A percentile compares a stretch with the other conserved stretches of the same genome.
These are phyloP conservation scores for Chrysochromulina parva DNA, from an alignment of 78 protist species.

Conservation along the genomic window DNA sequence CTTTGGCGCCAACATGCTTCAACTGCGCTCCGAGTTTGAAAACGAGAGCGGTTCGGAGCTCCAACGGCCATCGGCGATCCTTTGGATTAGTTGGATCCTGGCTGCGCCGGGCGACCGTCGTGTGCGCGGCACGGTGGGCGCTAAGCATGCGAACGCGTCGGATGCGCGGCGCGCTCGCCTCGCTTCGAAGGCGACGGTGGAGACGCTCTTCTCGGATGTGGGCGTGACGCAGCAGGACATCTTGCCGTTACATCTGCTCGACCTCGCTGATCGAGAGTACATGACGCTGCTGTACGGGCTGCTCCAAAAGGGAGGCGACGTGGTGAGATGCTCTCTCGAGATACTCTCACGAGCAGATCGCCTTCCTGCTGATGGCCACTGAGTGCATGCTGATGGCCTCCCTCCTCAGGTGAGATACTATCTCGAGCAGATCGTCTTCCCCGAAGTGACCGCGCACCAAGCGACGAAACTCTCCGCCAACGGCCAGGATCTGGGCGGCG, in stretches of 20 bases:
- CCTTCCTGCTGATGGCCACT: slow-evolving; percentile 56
- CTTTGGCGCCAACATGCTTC: background rate
- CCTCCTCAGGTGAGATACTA: slow-evolving; percentile 58
- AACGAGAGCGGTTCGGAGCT: background rate
- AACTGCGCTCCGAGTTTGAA: background rate
- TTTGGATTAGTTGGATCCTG: background rate
- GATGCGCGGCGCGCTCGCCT: no score
- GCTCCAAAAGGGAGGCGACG: slow-evolving; percentile 36
- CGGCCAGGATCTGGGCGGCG: slow-evolving; percentile 69
- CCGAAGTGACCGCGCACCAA: slow-evolving; percentile 48
- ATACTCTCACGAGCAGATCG: slow-evolving; percentile 55
- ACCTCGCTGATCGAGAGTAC: slow-evolving; percentile 60
- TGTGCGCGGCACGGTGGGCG: background rate
- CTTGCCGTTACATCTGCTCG: slow-evolving; percentile 23
- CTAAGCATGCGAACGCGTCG: no score
- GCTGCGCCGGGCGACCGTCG: background rate
- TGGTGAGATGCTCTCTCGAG: background rate
- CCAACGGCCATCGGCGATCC: background rate
- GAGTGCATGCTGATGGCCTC: slow-evolving; percentile 42
- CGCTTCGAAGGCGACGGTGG: no score
- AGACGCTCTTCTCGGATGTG: no score
- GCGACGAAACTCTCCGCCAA: slow-evolving; percentile 58
- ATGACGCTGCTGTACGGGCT: slow-evolving; percentile 33
- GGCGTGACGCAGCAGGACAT: background rate
- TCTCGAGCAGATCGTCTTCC: slow-evolving; percentile 64